Evolutionary conservation across 2,329 filamentous ascomycete genomes (phyloP).

Genomic region (Aspergillus latus): DNA sequence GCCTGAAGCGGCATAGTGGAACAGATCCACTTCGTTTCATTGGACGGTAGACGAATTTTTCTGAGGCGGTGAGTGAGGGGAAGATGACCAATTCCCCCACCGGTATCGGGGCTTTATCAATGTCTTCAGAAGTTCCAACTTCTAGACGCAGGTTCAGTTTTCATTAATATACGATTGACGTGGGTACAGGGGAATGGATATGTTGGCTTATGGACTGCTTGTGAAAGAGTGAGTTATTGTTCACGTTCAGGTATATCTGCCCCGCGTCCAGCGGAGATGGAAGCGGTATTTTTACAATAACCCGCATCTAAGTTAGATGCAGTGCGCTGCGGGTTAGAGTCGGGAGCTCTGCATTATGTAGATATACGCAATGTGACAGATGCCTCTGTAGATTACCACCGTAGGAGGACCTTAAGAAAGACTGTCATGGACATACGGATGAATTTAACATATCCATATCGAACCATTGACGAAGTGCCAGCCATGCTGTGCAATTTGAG

Average conservation of each 20-base stretch:
- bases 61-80: constrained; percentile 27
- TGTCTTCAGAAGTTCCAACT: no score
- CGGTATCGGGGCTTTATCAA: neutral
- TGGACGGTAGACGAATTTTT: constrained; percentile 33
- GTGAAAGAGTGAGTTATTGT: no score
- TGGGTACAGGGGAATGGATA: no score
- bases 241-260: no score
- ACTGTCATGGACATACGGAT: neutral
- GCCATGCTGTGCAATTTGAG: neutral
- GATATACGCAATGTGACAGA: neutral
- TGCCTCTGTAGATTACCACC: neutral
- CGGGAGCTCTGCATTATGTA: neutral
- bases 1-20: constrained; percentile 25
- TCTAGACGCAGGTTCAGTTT: no score
- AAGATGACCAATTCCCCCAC: constrained; percentile 12
- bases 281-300: neutral
- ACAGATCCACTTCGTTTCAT: constrained; percentile 15
- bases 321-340: neutral
- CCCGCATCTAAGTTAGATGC: neutral
- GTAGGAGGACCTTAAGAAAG: neutral
- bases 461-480: neutral
- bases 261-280: no score
- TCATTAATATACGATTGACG: no score
- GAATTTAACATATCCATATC: neutral
- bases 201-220: no score